phyloP scores from a whole-genome alignment of 2,329 filamentous ascomycete species.

The Cryphonectria radicalis region DNA sequence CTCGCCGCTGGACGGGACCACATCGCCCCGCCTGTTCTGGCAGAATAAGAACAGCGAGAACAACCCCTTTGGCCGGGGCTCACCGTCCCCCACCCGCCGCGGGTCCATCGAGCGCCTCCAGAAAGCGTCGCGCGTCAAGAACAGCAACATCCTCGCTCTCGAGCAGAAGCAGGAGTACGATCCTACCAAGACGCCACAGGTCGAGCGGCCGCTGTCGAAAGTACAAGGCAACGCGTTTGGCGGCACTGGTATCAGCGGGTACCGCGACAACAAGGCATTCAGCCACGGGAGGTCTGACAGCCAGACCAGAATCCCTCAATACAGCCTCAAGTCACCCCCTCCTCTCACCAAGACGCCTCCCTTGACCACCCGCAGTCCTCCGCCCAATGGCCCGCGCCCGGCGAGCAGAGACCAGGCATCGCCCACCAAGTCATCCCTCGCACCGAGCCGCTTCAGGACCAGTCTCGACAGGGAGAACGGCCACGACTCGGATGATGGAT shows the following conservation, averaged over 20 bases:
- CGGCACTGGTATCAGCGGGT: slow-evolving; percentile 57
- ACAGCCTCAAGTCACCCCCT: slow-evolving; percentile 56
- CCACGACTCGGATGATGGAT: slow-evolving; percentile 70
- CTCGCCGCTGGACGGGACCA: slow-evolving; percentile 70
- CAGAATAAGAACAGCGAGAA: slow-evolving; percentile 80
- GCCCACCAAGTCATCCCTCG: slow-evolving; percentile 88
- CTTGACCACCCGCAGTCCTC: slow-evolving; percentile 46
- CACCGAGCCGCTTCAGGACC: slow-evolving; percentile 67
- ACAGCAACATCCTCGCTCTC: slow-evolving; percentile 94
- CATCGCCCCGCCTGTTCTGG: slow-evolving; percentile 90
- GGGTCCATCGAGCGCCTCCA: slow-evolving; percentile 96
- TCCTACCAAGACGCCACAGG: slow-evolving; percentile 72
- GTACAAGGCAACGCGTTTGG: slow-evolving; percentile 74
- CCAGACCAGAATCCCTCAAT: slow-evolving; percentile 61
- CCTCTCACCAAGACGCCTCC: slow-evolving; percentile 40
- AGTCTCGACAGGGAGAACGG: slow-evolving; percentile 71
- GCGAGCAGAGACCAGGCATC: slow-evolving; percentile 71
- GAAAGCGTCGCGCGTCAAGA: slow-evolving; percentile 92
- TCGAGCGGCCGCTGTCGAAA: slow-evolving; percentile 82
- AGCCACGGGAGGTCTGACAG: slow-evolving; percentile 60
- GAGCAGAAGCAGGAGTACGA: slow-evolving; percentile 95
- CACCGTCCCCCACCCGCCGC: slow-evolving; percentile 75
- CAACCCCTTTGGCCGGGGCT: slow-evolving; percentile 60
- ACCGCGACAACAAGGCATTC: slow-evolving; percentile 53
- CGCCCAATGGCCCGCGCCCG: slow-evolving; percentile 48